These are phyloP conservation scores for Fusarium hostae DNA, from an alignment of 2,329 filamentous ascomycete genomes.

Conservation along the genomic window DNA sequence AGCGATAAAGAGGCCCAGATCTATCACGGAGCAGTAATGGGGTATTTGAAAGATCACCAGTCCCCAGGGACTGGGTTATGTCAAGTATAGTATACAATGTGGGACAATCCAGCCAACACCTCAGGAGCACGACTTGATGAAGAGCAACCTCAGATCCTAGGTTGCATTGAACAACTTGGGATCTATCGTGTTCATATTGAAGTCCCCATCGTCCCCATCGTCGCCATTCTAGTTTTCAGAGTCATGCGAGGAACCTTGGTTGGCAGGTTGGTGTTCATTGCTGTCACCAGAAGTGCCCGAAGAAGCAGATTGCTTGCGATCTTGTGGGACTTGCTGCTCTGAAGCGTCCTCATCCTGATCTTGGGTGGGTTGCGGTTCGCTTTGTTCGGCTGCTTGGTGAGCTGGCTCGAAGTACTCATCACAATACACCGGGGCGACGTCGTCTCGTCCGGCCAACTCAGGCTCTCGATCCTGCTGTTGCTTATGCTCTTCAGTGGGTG, in stretches of 20 bases:
- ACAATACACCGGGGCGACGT: neutral
- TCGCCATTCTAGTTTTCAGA: neutral
- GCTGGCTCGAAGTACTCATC: slow-evolving; percentile 4
- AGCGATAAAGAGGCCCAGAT: neutral
- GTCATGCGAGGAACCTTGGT: neutral
- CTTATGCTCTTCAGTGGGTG: neutral
- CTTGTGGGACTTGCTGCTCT: neutral
- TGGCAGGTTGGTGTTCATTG: neutral
- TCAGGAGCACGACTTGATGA: neutral
- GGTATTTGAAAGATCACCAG: neutral
- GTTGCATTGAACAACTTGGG: neutral
- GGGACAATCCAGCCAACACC: neutral
- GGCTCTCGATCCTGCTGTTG: neutral
- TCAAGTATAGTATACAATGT: neutral
- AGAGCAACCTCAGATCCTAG: neutral
- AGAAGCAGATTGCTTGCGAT: too few species aligned
- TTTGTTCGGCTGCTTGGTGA: neutral
- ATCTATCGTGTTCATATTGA: neutral
- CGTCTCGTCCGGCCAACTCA: neutral
- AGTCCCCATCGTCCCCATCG: accelerated
- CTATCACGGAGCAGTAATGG: neutral
- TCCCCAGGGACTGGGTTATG: neutral
- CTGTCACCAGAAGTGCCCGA: neutral
- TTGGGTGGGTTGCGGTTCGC: neutral
- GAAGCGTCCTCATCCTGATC: neutral